A percentile compares a stretch with the other conserved stretches of the same genome.
These are phyloP conservation scores for Silybum marianum DNA, from an alignment of 129 eudicot genomes.

Conservation along the genomic window DNA sequence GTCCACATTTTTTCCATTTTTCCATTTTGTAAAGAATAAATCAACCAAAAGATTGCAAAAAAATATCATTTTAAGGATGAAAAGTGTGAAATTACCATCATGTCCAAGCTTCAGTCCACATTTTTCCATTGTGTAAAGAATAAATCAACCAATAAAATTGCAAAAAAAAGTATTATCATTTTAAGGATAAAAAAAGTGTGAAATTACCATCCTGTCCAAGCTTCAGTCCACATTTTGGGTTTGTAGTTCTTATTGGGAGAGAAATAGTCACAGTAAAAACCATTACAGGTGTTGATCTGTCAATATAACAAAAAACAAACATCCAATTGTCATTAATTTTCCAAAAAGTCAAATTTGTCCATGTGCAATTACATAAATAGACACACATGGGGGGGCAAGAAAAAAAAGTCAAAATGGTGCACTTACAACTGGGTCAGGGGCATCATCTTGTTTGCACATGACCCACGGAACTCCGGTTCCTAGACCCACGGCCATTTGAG, in stretches of 20 bases:
- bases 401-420: conserved; percentile 23
- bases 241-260: conserved; percentile 90
- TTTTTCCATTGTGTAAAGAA: conserved; percentile 29
- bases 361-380: conserved; percentile 24
- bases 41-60: no score
- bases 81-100: conserved; percentile 25
- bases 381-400: conserved; percentile 16
- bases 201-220: conserved; percentile 97
- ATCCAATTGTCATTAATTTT: neutral
- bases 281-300: conserved; percentile 98
- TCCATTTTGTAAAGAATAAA: no score
- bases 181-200: neutral
- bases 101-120: conserved; percentile 99
- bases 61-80: neutral
- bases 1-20: conserved; percentile 97
- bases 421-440: conserved; percentile 98
- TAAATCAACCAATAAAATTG: neutral
- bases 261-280: conserved; percentile 95
- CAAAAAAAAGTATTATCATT: neutral
- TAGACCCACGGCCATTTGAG: conserved; percentile 89
- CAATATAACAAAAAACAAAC: conserved; percentile 19
- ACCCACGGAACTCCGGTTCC: conserved; percentile 98
- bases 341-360: neutral
- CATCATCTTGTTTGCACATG: conserved; percentile 99
- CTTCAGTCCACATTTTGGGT: conserved; percentile 99